Base-by-base conservation (phyloP, 495 filamentous ascomycete species). In the Neurospora sp. region DNA sequence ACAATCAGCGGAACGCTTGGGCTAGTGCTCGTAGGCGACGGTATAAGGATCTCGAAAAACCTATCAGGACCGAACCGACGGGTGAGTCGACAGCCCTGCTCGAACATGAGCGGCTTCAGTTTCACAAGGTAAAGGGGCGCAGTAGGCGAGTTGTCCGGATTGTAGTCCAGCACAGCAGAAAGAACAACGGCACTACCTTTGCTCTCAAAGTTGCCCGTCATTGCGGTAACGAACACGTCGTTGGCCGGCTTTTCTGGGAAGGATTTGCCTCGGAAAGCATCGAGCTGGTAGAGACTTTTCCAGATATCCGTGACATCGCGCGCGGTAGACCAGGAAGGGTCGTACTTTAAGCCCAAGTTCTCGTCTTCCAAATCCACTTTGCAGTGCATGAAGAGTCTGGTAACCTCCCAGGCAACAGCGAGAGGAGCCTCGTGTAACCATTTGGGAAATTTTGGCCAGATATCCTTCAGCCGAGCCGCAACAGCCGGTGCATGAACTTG, bases 21-120 rank as follows among this genome's bases (percentile, higher is more conserved):
- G 7, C 46, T 72, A 8, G 6, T 59, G 2, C 40, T 66, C 3
- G 76, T 77, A 1, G 77, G 77, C 1, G 82, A 80, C 10, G 85
- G 82, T 35, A 85, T 74, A 8, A 82, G 74, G 6, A 86, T 73
- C 35, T 86, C 84, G 42, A 86, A 75, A 42, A 86, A 85, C 10
- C 84, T 80, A 66, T 86, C 85, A 5, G 82, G 75, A 6, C 84
- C 85, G 71, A 86, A 86, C n/a, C 81, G 81, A 66, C 85, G 77
- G n/a, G 78, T 79, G 14, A 86, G 77, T 14, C 85, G 80, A 72
- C 83, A 83, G 4, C 81, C 75, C 42, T 84, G 77, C 62, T 85
- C 82, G 59, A 86, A 72, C 44, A 73, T 76, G 8, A 86, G 69
- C 2, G 85, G 83, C 23, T 78, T 80, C 72, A 86, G 79, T 40